phyloP scores from a whole-genome alignment of 2,329 filamentous ascomycete species.

The Venturia asperata region DNA sequence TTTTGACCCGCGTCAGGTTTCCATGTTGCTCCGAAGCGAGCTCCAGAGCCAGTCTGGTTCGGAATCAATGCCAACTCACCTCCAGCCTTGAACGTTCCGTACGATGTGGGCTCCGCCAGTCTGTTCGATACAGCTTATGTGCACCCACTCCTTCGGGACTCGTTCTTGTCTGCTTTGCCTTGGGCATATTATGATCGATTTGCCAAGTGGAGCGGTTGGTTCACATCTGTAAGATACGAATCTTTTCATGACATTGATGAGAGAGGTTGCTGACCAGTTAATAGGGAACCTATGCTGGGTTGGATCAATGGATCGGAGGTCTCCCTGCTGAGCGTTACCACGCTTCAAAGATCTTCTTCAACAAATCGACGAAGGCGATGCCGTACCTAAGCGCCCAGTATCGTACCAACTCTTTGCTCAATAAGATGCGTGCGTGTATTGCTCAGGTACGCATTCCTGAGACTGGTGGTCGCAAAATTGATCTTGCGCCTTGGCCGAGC shows the following conservation, averaged over 20 bases:
- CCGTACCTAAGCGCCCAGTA: slow-evolving; percentile 39
- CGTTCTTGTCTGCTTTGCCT: slow-evolving; percentile 31
- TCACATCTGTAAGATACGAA: slow-evolving; percentile 29
- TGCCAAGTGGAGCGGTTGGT: slow-evolving; percentile 38
- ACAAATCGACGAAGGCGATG: slow-evolving; percentile 39
- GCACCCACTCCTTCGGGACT: slow-evolving; percentile 39
- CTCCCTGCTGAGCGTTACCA: slow-evolving; percentile 28
- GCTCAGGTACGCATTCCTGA: slow-evolving; percentile 38
- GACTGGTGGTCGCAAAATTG: slow-evolving; percentile 36
- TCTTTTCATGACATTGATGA: too few relatives aligned
- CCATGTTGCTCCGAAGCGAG: slow-evolving; percentile 27
- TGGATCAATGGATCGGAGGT: slow-evolving; percentile 45
- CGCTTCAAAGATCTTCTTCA: slow-evolving; percentile 23
- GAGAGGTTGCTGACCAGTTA: too few relatives aligned
- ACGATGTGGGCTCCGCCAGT: slow-evolving; percentile 43
- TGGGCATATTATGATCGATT: slow-evolving; percentile 45
- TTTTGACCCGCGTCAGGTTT: background rate
- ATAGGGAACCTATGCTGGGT: slow-evolving; percentile 38
- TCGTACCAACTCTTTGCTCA: slow-evolving; percentile 29
- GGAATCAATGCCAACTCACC: slow-evolving; percentile 2
- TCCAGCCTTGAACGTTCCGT: slow-evolving; percentile 26
- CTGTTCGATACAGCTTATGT: slow-evolving; percentile 48
- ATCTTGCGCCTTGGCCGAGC: slow-evolving; percentile 41
- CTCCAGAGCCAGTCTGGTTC: slow-evolving; percentile 35
- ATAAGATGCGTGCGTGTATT: slow-evolving; percentile 33